These are phyloP conservation scores for Aspergillus hancockii DNA, from an alignment of 495 filamentous ascomycete species.

Conservation along the genomic window DNA sequence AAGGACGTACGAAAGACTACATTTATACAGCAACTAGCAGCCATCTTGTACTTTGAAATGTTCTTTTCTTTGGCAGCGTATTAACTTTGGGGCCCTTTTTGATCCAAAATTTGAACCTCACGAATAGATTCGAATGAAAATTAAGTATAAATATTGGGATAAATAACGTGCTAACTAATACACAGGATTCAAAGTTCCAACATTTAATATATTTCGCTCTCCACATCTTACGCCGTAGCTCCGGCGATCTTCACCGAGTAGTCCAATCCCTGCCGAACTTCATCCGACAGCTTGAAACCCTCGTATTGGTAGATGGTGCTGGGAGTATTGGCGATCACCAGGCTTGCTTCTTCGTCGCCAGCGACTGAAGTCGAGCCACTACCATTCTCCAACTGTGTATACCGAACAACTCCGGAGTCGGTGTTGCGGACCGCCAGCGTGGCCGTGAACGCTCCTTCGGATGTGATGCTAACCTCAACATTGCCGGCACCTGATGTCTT, in stretches of 20 bases:
- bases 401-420: slow-evolving; percentile 5
- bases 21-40: no score
- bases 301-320: slow-evolving; percentile 8
- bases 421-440: slow-evolving; percentile 11
- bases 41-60: no score
- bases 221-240: neutral
- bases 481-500: neutral
- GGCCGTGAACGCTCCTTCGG: slow-evolving; percentile 5
- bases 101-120: no score
- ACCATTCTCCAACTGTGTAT: slow-evolving; percentile 8
- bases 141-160: no score
- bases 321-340: slow-evolving; percentile 17
- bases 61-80: no score
- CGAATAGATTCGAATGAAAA: no score
- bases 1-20: no score
- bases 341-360: slow-evolving; percentile 13
- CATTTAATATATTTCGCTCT: no score
- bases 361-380: neutral
- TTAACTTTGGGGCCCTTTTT: no score
- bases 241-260: slow-evolving; percentile 14
- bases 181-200: no score
- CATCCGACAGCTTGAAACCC: slow-evolving; percentile 6
- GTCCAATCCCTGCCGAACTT: slow-evolving; percentile 11
- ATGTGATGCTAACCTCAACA: slow-evolving; percentile 6
- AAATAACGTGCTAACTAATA: no score